Conservation (phyloP, 2,329 filamentous ascomycete species). For the Phyllosticta paracitricarpa region DNA sequence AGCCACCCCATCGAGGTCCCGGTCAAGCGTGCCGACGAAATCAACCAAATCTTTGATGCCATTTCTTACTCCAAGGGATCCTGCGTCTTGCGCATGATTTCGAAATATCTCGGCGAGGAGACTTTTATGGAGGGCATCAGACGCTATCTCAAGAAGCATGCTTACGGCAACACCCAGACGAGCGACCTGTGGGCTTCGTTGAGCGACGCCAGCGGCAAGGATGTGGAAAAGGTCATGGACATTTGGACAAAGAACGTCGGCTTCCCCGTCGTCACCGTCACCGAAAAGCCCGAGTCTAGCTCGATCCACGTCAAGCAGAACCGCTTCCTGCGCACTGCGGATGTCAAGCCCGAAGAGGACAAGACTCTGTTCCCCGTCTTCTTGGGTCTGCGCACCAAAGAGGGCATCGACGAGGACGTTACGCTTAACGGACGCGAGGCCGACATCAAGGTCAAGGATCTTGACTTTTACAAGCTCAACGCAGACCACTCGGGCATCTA, state of each 20-base stretch:
- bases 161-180: slow-evolving; percentile 91
- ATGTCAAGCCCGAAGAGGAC: slow-evolving; percentile 90
- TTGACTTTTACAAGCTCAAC: slow-evolving; percentile 94
- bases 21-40: slow-evolving; percentile 88
- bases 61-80: slow-evolving; percentile 98
- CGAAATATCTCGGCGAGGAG: slow-evolving; percentile 87
- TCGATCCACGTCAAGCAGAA: slow-evolving; percentile 88
- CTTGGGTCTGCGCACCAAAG: slow-evolving; percentile 71
- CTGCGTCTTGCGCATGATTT: slow-evolving; percentile 93
- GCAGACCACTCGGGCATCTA: slow-evolving; percentile 90
- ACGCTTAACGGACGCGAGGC: slow-evolving; percentile 64
- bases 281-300: slow-evolving; percentile 58
- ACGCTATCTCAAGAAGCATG: slow-evolving; percentile 87
- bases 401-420: slow-evolving; percentile 69
- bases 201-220: slow-evolving; percentile 80
- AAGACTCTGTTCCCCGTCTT: slow-evolving; percentile 81
- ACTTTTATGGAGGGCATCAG: slow-evolving; percentile 86
- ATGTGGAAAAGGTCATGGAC: slow-evolving; percentile 81
- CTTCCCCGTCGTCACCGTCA: slow-evolving; percentile 82
- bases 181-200: slow-evolving; percentile 84
- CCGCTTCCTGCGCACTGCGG: slow-evolving; percentile 83
- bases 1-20: slow-evolving; percentile 95
- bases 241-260: slow-evolving; percentile 97
- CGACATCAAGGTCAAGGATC: slow-evolving; percentile 64
- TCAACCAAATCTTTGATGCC: slow-evolving; percentile 96